Base-by-base conservation (phyloP, 768 basidiomycete genomes). In the Ephemerocybe angulata region DNA sequence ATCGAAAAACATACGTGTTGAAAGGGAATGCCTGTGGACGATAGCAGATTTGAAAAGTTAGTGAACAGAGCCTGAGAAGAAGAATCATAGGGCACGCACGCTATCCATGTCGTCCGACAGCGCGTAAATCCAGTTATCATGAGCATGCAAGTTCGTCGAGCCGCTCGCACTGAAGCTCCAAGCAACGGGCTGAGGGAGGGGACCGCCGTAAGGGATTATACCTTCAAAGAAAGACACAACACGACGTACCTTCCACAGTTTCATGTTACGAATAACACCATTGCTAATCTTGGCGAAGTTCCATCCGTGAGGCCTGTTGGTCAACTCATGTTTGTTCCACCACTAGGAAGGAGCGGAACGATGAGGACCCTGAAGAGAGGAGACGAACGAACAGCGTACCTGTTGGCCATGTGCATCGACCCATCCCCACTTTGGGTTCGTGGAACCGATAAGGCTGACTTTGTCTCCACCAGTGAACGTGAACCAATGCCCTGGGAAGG, bases 371-470 rank as follows among this genome's bases (percentile, higher is more conserved):
- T 13, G 22, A 1, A 1, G 2, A 3, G 33, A 19, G 28, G 37
- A 30, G 2, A 29, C 24, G 4, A 64, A 35, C 8, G 33, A 17
- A n/a, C 8, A 35, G 17, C 69, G 48, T 53, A 78, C 79, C 29
- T 72, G 72, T 67, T 84, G 81, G 1, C 84, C 84, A 49, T 85
- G 78, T 1, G 72, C 80, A 58, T 85, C 78, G 0, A 86, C 75
- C 83, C 83, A 86, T n/a, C 84, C 84, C 80, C 81, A 82, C 3
- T 80, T 55, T 0, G 81, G 77, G 56, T 86, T 78, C 11, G 63
- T 67, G 21, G 79, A 77, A 0, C 85, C 82, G 25, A 80, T 70
- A 6, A 87, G 63, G 10, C 82, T 85, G 41, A 86, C 80, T 52
- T 85, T 85, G 37, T 63, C 76, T 3, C 85, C 82, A 12, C 79